These are phyloP conservation scores for Hypholoma sublateritium DNA, from an alignment of 768 basidiomycete genomes.

Conservation along the genomic window DNA sequence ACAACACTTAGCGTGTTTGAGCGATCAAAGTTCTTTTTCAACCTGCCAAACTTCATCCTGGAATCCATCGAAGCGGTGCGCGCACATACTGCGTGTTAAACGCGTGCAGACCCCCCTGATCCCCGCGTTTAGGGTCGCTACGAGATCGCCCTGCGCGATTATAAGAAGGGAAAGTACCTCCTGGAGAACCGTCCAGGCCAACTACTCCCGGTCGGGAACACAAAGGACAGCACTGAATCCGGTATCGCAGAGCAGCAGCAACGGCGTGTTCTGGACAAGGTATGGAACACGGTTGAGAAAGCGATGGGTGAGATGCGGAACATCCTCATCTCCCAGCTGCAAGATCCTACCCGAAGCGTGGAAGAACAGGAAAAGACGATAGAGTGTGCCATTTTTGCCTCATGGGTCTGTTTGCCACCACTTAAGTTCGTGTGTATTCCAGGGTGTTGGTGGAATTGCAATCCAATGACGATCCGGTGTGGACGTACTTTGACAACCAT, in stretches of 20 bases:
- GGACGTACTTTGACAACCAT: constrained; percentile 95
- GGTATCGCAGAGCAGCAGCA: constrained; percentile 71
- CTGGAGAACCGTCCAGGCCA: constrained; percentile 89
- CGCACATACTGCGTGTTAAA: not conserved
- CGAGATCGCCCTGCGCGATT: constrained; percentile 90
- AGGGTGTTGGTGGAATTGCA: constrained; percentile 91
- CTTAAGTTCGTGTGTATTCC: constrained; percentile 3
- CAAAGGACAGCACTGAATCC: constrained; percentile 54
- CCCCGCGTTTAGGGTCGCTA: constrained; percentile 72
- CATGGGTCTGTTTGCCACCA: not conserved
- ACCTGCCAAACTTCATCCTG: constrained; percentile 87
- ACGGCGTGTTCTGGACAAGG: constrained; percentile 91
- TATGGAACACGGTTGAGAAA: constrained; percentile 93
- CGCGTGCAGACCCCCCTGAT: not conserved
- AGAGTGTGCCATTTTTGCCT: constrained; percentile 53
- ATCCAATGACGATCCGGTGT: constrained; percentile 85
- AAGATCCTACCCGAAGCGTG: constrained; percentile 74
- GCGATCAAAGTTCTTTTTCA: constrained; percentile 97
- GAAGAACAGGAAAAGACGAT: constrained; percentile 98
- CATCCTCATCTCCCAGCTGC: constrained; percentile 72
- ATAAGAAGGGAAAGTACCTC: constrained; percentile 94
- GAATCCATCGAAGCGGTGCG: constrained; percentile 88
- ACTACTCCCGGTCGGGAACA: constrained; percentile 65
- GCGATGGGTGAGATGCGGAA: constrained; percentile 91
- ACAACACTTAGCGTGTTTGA: constrained; percentile 95